phyloP scores from a whole-genome alignment of 108 stramenopile genomes.

The Schizochytrium sp. region DNA sequence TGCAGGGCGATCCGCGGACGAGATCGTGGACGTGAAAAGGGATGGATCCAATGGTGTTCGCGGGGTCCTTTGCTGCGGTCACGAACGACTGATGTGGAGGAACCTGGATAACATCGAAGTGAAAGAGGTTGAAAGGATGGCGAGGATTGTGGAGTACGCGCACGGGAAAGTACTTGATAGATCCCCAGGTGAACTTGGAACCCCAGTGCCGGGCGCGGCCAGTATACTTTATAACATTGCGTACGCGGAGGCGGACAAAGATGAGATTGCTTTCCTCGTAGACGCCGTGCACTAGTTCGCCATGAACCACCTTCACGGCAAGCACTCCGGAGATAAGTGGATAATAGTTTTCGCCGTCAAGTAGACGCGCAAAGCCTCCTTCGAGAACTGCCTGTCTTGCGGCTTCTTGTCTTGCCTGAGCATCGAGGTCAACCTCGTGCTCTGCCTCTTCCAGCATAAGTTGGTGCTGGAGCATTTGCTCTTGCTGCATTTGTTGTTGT shows the following conservation, averaged over 20 bases:
- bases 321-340: background rate
- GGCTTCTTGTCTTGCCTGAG: too few species aligned
- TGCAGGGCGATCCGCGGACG: background rate
- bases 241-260: background rate
- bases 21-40: conserved; percentile 6
- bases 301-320: background rate
- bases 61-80: background rate
- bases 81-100: background rate
- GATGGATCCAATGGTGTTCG: background rate
- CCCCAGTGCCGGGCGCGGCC: background rate
- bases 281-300: background rate
- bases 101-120: background rate
- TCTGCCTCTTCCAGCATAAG: too few species aligned
- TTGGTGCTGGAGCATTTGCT: too few species aligned
- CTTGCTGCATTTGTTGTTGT: too few species aligned
- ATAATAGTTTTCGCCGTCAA: background rate
- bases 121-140: background rate
- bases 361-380: background rate
- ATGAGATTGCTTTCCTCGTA: background rate
- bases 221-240: background rate
- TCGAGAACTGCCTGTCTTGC: background rate
- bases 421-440: too few species aligned
- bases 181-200: background rate
- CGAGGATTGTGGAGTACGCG: background rate
- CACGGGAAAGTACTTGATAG: background rate